Percentiles rank a stretch among this genome's conserved stretches.
phyloP scores from a whole-genome alignment of 139 green algal species.

The Closterium sp. region DNA sequence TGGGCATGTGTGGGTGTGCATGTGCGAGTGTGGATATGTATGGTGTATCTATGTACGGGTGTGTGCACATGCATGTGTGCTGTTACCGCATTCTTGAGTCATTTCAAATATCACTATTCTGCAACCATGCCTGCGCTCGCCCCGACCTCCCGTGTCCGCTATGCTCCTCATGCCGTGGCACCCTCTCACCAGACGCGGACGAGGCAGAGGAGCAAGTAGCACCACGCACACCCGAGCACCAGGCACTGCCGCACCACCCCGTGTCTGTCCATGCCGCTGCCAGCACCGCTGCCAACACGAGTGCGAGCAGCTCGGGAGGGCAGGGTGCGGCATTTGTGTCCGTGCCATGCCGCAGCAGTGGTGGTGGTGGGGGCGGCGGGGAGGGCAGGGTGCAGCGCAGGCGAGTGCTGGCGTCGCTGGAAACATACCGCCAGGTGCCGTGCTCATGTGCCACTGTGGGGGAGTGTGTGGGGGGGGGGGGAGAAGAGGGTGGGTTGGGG shows the following conservation, averaged over 20 bases:
- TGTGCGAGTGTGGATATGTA: too few relatives aligned
- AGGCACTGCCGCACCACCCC: background rate
- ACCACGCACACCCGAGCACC: background rate
- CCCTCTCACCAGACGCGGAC: background rate
- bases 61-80: background rate
- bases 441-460: too few relatives aligned
- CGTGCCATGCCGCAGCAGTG: background rate
- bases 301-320: background rate
- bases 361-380: too few relatives aligned
- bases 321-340: background rate
- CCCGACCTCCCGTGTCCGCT: background rate
- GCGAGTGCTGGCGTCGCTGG: background rate
- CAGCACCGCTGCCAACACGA: background rate
- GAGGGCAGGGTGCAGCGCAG: background rate
- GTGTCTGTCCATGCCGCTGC: too few relatives aligned
- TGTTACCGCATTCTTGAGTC: too few relatives aligned
- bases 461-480: too few relatives aligned
- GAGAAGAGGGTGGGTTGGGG: too few relatives aligned
- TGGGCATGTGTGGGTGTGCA: too few relatives aligned
- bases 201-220: background rate
- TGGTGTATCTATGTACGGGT: too few relatives aligned
- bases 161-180: background rate
- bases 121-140: background rate
- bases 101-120: background rate
- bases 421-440: background rate